Conservation (phyloP, 352 stramenopile genomes). For the Phytophthora pisi region DNA sequence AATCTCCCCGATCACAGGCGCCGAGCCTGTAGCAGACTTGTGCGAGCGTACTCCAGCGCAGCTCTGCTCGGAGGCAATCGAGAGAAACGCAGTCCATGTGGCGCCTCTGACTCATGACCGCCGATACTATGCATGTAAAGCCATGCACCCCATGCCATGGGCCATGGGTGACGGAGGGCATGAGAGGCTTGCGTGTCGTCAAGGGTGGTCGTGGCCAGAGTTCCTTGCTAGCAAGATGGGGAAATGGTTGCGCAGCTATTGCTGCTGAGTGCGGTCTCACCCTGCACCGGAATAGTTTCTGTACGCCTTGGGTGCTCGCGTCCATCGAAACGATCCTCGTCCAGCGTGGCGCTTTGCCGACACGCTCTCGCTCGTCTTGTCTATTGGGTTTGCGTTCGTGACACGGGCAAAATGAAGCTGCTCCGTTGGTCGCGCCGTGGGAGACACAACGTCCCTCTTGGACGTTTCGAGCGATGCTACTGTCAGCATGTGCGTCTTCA, state of each 20-base stretch:
- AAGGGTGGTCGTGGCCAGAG: constrained; percentile 3
- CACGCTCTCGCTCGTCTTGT: constrained; percentile 2
- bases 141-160: not conserved
- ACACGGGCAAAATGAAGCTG: constrained; percentile 11
- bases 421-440: constrained; percentile 12
- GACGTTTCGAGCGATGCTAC: constrained; percentile 9
- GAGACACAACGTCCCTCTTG: constrained; percentile 19
- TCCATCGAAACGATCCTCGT: constrained; percentile 7
- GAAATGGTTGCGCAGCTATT: constrained; percentile 9
- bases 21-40: not conserved
- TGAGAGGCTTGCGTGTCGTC: constrained; percentile 6
- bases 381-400: constrained; percentile 18
- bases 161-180: constrained; percentile 15
- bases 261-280: constrained; percentile 1
- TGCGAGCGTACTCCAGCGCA: constrained; percentile 1
- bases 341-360: constrained; percentile 18
- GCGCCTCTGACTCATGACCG: constrained; percentile 17
- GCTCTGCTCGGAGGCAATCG: constrained; percentile 14
- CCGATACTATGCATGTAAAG: constrained; percentile 22
- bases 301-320: constrained; percentile 4
- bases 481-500: constrained; percentile 3
- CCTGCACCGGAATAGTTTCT: constrained; percentile 21
- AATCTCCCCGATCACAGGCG: not conserved
- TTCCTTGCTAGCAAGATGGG: constrained; percentile 29
- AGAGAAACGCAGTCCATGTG: constrained; percentile 24